Evolutionary conservation across 176 grass and related monocot genomes (phyloP), one percentile per base, ranked within the genome.

Genomic region (Paspalum notatum): DNA sequence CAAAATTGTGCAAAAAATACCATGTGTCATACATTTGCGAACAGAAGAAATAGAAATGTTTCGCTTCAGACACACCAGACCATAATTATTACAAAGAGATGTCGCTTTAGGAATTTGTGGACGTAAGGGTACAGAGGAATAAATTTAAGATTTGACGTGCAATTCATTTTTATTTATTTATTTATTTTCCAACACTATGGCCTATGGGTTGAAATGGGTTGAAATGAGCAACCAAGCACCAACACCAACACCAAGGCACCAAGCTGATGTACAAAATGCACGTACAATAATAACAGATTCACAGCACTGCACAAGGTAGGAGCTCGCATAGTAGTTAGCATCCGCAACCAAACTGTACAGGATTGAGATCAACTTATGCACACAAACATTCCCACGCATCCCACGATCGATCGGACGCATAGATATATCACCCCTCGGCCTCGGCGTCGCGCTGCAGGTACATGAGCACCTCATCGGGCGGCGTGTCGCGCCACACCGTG

Each of bases 391-490:
- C n/a, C n/a, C n/a, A n/a, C n/a, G 2, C 32, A 32, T 32, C 32
- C 32, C 3, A 32, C 32, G 32, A 32, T 32, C n/a, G n/a, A n/a
- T n/a, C 3, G 32, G 32, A 32, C 32, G 3, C 32, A 32, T 2
- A n/a, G n/a, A n/a, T n/a, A n/a, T 3, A 32, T 49, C 43, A 85
- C 8, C 66, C 75, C 25, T 85, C 49, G 20, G 56, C 75, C 25
- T 85, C 49, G 20, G 82, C 82, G 59, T 84, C 87, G 63, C 58
- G 59, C 49, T 14, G 41, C 9, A 89, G 87, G 43, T 80, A 73
- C 41, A 53, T 6, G 32, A 78, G 9, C 24, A 93, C 78, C 80
- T 93, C 80, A 62, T 76, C 45, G 8, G 93, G 88, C 70, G 93
- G 93, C 25, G 17, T 40, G 52, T 56, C 62, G 14, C 54, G 72